Base-by-base conservation (phyloP, 371 early-diverging fungal species). In the Dinochytrium kinnereticum region DNA sequence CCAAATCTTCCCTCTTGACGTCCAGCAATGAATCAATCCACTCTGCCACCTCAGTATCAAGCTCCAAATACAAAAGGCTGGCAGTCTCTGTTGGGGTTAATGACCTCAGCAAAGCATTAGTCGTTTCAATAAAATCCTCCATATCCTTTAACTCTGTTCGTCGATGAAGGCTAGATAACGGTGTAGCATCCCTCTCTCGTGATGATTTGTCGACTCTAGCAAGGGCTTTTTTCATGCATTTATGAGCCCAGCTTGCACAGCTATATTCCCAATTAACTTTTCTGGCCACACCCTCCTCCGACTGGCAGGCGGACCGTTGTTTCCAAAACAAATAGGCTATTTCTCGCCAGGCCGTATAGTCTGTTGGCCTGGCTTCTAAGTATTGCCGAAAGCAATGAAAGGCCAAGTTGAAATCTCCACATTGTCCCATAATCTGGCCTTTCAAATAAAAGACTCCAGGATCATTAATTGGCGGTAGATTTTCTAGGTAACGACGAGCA, bases 261-360 rank as follows among this genome's bases (percentile, higher is more conserved):
- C 13, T 53, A 26, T 5, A 7, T 5, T 13, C 55, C 55, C n/a
- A 53, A 5, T n/a, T n/a, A n/a, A n/a, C n/a, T n/a, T n/a, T n/a
- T n/a, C n/a, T n/a, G n/a, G n/a, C n/a, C n/a, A n/a, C 26, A 26
- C 24, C 24, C 26, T 26, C 24, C 5, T 53, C 55, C 7, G 44
- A 44, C 19, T 44, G 13, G 44, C 26, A 13, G 5, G 26, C 26
- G 55, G 55, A n/a, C 5, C 26, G 5, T 5, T 24, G 36, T 17
- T 37, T 61, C 34, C 7, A 61, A 61, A 68, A 68, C 34, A 51
- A 7, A 13, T 7, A 3, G 3, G 51, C 50, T 1, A 68, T 51
- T 30, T 51, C 68, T 26, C 51, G 13, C 50, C 50, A 51, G 10
- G 68, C 34, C 30, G 19, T 49, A 53, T 68, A 68, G 33, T 68